Percentiles rank a stretch among this genome's conserved stretches.
These are phyloP conservation scores for Leccinum obscurum DNA, from an alignment of 768 basidiomycete species.

Conservation along the genomic window DNA sequence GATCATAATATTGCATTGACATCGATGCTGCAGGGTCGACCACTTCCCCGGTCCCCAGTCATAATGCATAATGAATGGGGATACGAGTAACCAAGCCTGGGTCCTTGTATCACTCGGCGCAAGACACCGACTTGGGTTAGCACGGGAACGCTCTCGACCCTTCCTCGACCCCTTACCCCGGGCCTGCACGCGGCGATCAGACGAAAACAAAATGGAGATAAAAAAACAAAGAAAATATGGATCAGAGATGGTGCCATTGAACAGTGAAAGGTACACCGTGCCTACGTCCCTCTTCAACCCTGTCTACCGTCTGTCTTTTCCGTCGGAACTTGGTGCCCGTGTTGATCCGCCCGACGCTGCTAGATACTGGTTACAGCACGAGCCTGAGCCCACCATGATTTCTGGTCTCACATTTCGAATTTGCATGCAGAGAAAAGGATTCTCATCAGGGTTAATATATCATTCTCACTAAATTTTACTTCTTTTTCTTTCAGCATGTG, in stretches of 20 bases:
- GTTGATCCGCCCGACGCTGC: not conserved
- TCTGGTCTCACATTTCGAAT: not conserved
- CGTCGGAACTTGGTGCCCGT: not conserved
- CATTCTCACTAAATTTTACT: not conserved
- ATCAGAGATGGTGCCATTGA: not conserved
- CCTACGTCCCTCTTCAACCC: not conserved
- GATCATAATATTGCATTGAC: not conserved
- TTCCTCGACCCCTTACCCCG: not conserved
- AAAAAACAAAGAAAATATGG: not conserved
- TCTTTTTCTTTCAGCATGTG: not conserved
- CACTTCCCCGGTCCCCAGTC: not conserved
- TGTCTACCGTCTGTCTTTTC: not conserved
- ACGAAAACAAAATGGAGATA: not conserved
- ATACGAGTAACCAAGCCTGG: not conserved
- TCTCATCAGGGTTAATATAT: not conserved
- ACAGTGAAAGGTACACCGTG: not conserved
- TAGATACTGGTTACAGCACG: no score
- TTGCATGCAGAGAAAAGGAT: not conserved
- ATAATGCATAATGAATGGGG: not conserved
- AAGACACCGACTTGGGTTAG: not conserved
- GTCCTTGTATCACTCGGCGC: not conserved
- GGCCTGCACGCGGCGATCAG: not conserved
- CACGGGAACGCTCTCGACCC: not conserved
- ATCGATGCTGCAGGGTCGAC: not conserved
- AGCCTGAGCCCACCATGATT: not conserved